phyloP scores from a whole-genome alignment of 306 rosid species.

The Gastrolobium bilobum region DNA sequence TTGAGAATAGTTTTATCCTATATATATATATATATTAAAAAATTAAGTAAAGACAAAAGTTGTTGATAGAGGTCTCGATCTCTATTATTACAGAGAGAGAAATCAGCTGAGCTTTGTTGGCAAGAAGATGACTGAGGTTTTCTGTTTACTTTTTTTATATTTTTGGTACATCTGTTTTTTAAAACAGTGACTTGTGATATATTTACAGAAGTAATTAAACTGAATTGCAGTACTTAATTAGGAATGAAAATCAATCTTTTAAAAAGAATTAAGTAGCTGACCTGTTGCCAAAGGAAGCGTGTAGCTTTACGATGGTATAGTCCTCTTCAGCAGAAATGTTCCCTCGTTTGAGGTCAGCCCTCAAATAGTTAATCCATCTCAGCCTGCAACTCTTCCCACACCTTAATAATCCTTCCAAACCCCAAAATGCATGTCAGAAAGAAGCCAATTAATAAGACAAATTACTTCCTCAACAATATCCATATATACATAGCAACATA shows the following conservation, averaged over 20 bases:
- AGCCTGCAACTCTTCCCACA: conserved; percentile 91
- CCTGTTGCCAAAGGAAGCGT: conserved; percentile 81
- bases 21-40: too few relatives aligned
- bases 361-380: conserved; percentile 92
- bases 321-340: conserved; percentile 82
- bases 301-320: conserved; percentile 75
- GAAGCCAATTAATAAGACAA: background rate
- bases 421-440: background rate
- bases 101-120: background rate
- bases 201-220: background rate
- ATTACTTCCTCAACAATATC: background rate
- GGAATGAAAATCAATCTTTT: background rate
- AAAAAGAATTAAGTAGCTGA: conserved; percentile 7
- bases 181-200: background rate
- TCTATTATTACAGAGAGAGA: conserved; percentile 22
- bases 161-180: background rate
- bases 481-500: background rate
- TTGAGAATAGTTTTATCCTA: too few relatives aligned
- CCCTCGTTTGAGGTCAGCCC: conserved; percentile 86
- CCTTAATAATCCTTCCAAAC: conserved; percentile 65
- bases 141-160: background rate
- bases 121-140: background rate
- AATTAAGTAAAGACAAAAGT: background rate
- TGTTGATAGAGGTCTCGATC: conserved; percentile 25
- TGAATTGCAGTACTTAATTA: background rate